Base-by-base conservation (phyloP, 2,329 filamentous ascomycete species). In the Colletotrichum lindemuthianum region DNA sequence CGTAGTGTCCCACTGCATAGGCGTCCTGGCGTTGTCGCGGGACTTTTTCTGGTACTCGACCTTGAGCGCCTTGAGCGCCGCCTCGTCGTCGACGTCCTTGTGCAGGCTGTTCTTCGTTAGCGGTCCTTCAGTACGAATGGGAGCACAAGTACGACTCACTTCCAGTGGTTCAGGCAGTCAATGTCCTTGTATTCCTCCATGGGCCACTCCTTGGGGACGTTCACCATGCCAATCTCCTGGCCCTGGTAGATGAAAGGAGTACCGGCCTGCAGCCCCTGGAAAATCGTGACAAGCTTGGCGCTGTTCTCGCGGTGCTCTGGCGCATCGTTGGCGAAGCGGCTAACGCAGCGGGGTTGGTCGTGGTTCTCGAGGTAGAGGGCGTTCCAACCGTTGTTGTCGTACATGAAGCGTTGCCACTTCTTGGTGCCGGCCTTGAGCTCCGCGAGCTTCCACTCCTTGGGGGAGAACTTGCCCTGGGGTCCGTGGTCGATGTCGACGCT, bases 171-270 rank as follows among this genome's bases (percentile, higher is more conserved):
- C n/a, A 85, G 70, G 15, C 78, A 82, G 65, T 89, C 84, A 43
- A 92, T 81, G 67, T 93, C 90, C 72, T 88, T 87, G 76, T 92
- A 93, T 69, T 90, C 86, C 4, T 86, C 79, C 56, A 90, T 86
- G 1, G 77, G 76, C 87, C 89, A 90, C 5, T 82, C 79, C 9
- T 76, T 75, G 2, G 89, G 88, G 16, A 89, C 81, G 69, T 90
- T 90, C 39, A 82, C 79, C 85, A 90, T 90, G 15, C 87, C 89
- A 39, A 91, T 79, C 74, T 91, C 89, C 72, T 91, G 87, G 11
- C 89, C 89, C 72, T 91, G 88, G 71, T 90, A 91, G n/a, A 91
- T 76, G 70, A 89, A 91, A 0, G 88, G 80, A 0, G 89, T 90
- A 13, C 88, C 89, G 2, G 84, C 81, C 67, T 89, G 84, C 53